Conservation (phyloP, 2,329 filamentous ascomycete genomes). For the Fusarium palustre region DNA sequence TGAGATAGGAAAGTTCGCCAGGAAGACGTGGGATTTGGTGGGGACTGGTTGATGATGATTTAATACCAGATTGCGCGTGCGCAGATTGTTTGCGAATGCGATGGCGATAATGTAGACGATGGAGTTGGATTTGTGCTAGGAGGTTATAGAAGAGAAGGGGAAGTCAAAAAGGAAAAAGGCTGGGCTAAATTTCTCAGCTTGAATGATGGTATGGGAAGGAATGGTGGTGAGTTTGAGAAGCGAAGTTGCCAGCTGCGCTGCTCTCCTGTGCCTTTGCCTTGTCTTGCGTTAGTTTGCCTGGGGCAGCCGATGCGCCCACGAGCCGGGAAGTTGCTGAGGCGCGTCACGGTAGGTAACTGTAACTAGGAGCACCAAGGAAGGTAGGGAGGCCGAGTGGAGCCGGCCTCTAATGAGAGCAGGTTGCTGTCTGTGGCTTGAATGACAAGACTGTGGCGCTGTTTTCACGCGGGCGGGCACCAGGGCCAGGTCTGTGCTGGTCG, state of each 20-base stretch:
- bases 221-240: conserved; percentile 30
- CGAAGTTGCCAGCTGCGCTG: conserved; percentile 39
- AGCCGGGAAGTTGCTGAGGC: conserved; percentile 41
- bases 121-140: conserved; percentile 8
- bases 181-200: conserved; percentile 13
- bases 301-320: conserved; percentile 40
- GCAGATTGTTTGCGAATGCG: conserved; percentile 30
- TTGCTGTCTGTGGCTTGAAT: conserved; percentile 27
- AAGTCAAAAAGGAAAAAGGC: conserved; percentile 5
- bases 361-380: conserved; percentile 23
- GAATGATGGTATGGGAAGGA: conserved; percentile 23
- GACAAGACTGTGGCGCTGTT: conserved; percentile 18
- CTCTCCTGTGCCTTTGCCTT: conserved; percentile 32
- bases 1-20: conserved; percentile 20
- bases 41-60: conserved; percentile 25
- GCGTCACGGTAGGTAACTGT: conserved; percentile 42
- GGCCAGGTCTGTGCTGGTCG: conserved; percentile 37
- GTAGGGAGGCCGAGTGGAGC: conserved; percentile 18
- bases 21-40: conserved; percentile 28
- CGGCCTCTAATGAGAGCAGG: conserved; percentile 1
- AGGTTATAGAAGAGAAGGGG: not conserved
- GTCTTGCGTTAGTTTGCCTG: conserved; percentile 37
- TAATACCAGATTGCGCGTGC: conserved; percentile 24
- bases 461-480: not conserved
- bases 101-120: conserved; percentile 30